Conservation (phyloP, 169 alveolate species). For the Eimeria zaria region DNA sequence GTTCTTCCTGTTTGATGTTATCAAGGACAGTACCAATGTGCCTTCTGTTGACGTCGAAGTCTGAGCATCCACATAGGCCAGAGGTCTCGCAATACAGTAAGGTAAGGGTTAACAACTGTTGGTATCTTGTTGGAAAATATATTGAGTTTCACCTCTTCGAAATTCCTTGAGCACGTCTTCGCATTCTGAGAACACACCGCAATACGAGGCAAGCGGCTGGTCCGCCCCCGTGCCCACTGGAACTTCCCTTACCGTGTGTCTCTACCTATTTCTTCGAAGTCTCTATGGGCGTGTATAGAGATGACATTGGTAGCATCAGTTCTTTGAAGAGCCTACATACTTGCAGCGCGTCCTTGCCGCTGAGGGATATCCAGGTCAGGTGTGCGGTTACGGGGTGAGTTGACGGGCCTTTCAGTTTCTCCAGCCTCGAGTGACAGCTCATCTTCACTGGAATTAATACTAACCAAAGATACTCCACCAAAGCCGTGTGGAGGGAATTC, state of each 20-base stretch:
- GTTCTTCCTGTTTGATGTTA: background rate
- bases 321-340: background rate
- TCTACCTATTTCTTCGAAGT: background rate
- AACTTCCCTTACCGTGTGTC: background rate
- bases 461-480: background rate
- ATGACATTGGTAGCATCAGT: background rate
- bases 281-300: background rate
- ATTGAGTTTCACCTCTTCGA: background rate
- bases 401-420: background rate
- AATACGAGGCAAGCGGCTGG: background rate
- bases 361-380: background rate
- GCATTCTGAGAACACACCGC: slow-evolving; percentile 18
- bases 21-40: slow-evolving; percentile 10
- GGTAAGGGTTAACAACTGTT: background rate
- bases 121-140: background rate
- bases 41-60: slow-evolving; percentile 30
- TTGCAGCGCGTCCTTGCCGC: background rate
- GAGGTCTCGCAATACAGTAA: background rate
- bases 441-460: background rate
- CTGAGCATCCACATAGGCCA: background rate
- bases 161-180: slow-evolving; percentile 4
- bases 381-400: background rate
- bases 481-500: background rate
- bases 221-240: background rate
- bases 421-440: background rate